Percentiles rank a stretch among this genome's conserved stretches.
These are phyloP conservation scores for Penicillium corylophilum DNA, from an alignment of 2,329 filamentous ascomycete species.

Conservation along the genomic window DNA sequence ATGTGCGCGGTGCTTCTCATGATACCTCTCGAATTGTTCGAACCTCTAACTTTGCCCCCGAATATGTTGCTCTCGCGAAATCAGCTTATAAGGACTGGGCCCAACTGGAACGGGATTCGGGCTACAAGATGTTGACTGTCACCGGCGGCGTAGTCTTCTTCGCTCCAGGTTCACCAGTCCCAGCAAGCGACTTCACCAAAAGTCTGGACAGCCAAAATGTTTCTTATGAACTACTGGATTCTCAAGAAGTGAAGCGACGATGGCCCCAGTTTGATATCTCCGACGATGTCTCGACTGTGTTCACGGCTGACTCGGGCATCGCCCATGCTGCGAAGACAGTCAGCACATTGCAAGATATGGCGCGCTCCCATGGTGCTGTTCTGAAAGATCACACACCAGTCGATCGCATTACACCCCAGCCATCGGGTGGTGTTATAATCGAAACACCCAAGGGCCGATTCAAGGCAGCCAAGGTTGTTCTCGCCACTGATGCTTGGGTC, in stretches of 20 bases:
- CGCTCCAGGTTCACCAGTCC: conserved; percentile 11
- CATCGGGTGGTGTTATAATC: conserved; percentile 15
- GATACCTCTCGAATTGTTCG: conserved; percentile 31
- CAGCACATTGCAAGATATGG: conserved; percentile 21
- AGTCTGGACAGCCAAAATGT: conserved; percentile 19
- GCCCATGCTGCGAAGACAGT: conserved; percentile 27
- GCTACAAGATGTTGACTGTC: conserved; percentile 22
- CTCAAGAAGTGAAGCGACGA: conserved; percentile 21
- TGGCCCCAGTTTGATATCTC: conserved; percentile 28
- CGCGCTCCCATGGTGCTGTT: conserved; percentile 21
- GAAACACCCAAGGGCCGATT: conserved; percentile 24
- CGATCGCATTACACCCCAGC: conserved; percentile 16
- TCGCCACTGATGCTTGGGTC: conserved; percentile 28
- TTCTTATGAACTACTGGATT: conserved; percentile 25
- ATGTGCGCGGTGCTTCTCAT: conserved; percentile 31
- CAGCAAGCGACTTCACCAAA: conserved; percentile 15
- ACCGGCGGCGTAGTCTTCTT: conserved; percentile 29
- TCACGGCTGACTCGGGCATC: conserved; percentile 28
- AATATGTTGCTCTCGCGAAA: conserved; percentile 44
- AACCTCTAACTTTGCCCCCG: conserved; percentile 25
- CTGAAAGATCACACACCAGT: conserved; percentile 26
- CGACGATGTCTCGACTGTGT: conserved; percentile 22
- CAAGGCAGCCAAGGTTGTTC: conserved; percentile 22
- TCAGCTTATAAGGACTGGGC: conserved; percentile 36
- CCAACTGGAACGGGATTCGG: conserved; percentile 21